phyloP scores from a whole-genome alignment of 306 rosid species.

The Quercus aquifolioides region DNA sequence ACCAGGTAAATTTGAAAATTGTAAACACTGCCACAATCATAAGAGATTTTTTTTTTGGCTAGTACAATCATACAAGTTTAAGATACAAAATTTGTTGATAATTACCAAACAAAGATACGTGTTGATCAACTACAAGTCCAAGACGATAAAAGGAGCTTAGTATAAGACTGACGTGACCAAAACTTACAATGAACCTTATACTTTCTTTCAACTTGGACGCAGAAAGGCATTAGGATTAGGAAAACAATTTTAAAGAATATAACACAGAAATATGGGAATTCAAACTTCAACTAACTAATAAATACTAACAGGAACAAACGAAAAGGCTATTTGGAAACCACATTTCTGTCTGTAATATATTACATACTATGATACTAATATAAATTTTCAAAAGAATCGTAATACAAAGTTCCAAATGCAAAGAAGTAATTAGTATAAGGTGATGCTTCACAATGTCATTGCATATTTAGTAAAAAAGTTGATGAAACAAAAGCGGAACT shows the following conservation, averaged over 20 bases:
- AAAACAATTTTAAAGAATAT: background rate
- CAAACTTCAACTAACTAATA: background rate
- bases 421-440: background rate
- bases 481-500: background rate
- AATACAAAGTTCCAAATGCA: background rate
- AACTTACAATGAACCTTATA: background rate
- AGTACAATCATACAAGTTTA: background rate
- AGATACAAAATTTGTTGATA: background rate
- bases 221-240: background rate
- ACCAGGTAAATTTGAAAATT: background rate
- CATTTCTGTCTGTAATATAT: too few relatives aligned
- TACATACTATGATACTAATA: too few relatives aligned
- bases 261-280: background rate
- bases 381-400: too few relatives aligned
- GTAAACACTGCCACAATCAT: background rate
- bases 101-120: background rate
- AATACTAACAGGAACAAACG: background rate
- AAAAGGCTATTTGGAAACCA: too few relatives aligned
- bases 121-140: background rate
- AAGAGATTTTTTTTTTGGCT: too few relatives aligned
- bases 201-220: background rate
- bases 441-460: background rate
- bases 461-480: background rate
- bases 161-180: background rate
- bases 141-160: background rate